Percentiles rank a stretch among this genome's conserved stretches.
Evolutionary conservation across 148 eudicot species (phyloP).

Genomic region (Rhododendron mucronatum): DNA sequence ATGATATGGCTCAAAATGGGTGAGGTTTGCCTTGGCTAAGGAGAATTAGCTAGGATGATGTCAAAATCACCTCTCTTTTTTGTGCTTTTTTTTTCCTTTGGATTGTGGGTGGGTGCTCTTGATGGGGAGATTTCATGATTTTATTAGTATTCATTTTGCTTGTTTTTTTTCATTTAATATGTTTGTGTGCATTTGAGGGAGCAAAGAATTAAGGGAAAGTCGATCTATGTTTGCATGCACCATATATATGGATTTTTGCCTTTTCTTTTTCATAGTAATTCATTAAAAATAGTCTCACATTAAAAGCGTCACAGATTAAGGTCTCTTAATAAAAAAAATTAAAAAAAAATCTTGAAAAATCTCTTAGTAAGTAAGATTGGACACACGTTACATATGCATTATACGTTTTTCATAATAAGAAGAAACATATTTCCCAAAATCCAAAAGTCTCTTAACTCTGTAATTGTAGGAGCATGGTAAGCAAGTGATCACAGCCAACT

Average conservation of each 20-base stretch:
- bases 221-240: background rate
- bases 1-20: background rate
- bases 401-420: too few relatives aligned
- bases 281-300: background rate
- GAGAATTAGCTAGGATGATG: background rate
- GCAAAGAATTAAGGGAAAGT: background rate
- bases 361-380: background rate
- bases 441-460: background rate
- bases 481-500: background rate
- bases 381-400: background rate
- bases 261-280: background rate
- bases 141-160: background rate
- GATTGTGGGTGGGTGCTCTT: background rate
- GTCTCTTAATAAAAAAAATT: background rate
- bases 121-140: background rate
- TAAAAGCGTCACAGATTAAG: background rate
- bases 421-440: too few relatives aligned
- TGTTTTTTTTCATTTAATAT: background rate
- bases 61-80: background rate
- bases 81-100: background rate
- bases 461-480: too few relatives aligned
- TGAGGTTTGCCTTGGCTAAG: background rate
- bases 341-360: too few relatives aligned
- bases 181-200: background rate
- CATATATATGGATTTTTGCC: background rate